Base-by-base conservation (phyloP, 805 yeast species). In the Candida schatavii region DNA sequence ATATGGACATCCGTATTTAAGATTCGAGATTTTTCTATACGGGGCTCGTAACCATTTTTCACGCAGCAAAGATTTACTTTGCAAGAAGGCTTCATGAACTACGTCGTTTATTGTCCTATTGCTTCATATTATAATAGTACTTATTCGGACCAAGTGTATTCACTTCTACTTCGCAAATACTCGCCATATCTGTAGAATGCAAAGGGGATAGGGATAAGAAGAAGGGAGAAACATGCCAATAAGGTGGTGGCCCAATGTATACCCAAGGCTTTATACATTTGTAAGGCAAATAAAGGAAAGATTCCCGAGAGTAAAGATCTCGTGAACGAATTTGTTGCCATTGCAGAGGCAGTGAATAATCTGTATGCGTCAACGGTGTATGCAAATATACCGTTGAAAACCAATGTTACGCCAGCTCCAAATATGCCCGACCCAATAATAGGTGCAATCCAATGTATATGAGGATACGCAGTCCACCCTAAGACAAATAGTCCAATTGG, bases 401-500 rank as follows among this genome's bases (percentile, higher is more conserved):
- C 70, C 33, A 72, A 65, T 30, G 78, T 61, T 38, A 77, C 67
- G 2, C 82, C 83, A 41, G 45, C 34, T 1, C 64, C 68, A 33
- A 49, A 50, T 13, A 55, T 39, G 0, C 61, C 57, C 1, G 78
- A 75, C 22, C 76, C 69, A 10, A 74, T 51, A 3, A 62, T 64
- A 2, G 78, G 68, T 1, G 74, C 83, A 17, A 79, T 80, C 89
- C 90, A 88, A 56, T 83, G 95, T 20, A 85, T 76, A 18, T 62
- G 60, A 20, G 80, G 57, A 41, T 74, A 82, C 56, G 83, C 84
- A 44, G 90, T 72, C 96, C 96, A 88, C 41, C 83, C 77, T 60
- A 88, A 73, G 86, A 93, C 83, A 49, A 88, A 70, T 47, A 88
- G 65, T 33, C 96, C 96, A 35, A 80, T 66, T 20, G 95, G 87